Evolutionary conservation across 2,329 filamentous ascomycete genomes (phyloP).

Genomic region (Neurospora sp.): DNA sequence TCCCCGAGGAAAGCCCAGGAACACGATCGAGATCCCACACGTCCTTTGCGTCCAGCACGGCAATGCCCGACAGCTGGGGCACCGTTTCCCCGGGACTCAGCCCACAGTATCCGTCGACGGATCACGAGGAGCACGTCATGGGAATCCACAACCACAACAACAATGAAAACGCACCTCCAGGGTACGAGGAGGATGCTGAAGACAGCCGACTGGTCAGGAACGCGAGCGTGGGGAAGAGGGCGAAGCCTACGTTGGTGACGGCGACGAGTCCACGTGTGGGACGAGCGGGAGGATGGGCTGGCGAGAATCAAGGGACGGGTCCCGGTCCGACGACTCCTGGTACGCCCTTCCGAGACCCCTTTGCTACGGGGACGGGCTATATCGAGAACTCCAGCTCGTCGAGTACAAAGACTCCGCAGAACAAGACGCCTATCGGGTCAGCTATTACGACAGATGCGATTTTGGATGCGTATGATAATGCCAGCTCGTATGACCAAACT

Average conservation of each 20-base stretch:
- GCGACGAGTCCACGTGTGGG: constrained; percentile 22
- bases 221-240: constrained; percentile 51
- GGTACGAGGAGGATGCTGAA: constrained; percentile 38
- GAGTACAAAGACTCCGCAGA: constrained; percentile 22
- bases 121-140: constrained; percentile 28
- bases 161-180: constrained; percentile 32
- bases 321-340: constrained; percentile 23
- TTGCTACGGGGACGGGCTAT: constrained; percentile 31
- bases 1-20: constrained; percentile 57
- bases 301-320: constrained; percentile 25
- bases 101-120: constrained; percentile 36
- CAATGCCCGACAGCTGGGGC: constrained; percentile 60
- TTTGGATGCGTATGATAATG: constrained; percentile 35
- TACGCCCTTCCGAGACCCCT: constrained; percentile 26
- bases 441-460: constrained; percentile 35
- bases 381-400: constrained; percentile 37
- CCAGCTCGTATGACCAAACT: not conserved
- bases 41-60: constrained; percentile 63
- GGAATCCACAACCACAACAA: constrained; percentile 23
- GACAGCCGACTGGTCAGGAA: constrained; percentile 49
- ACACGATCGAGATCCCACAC: constrained; percentile 42
- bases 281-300: constrained; percentile 14
- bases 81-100: constrained; percentile 36
- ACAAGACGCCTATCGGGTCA: constrained; percentile 10
- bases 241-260: constrained; percentile 45